These are phyloP conservation scores for Plasmodium gaboni DNA, from an alignment of 169 alveolate species.

Conservation along the genomic window DNA sequence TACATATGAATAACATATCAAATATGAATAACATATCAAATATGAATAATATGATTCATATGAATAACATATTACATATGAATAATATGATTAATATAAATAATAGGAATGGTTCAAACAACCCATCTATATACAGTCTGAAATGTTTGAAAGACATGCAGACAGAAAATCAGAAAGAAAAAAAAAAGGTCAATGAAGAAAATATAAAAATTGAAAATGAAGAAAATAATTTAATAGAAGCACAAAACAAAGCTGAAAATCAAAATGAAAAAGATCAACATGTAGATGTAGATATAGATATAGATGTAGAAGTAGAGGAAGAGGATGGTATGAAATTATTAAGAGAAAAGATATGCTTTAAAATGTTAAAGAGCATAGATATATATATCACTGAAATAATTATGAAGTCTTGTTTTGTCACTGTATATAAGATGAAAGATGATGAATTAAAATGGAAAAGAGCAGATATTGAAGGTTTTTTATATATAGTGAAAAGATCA, in stretches of 20 bases:
- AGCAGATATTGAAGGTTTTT: conserved; percentile 84
- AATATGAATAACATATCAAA: background rate
- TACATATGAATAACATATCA: background rate
- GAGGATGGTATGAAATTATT: conserved; percentile 45
- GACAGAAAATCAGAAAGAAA: background rate
- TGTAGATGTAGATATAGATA: background rate
- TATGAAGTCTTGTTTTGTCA: conserved; percentile 83
- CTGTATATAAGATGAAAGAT: conserved; percentile 80
- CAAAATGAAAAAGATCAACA: conserved; percentile 8
- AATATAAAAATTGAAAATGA: background rate
- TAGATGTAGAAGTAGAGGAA: conserved; percentile 4
- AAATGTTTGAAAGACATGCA: background rate
- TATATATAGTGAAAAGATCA: conserved; percentile 77
- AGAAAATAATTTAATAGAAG: background rate
- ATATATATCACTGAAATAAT: conserved; percentile 74
- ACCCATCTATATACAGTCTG: background rate
- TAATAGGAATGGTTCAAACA: background rate
- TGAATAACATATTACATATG: background rate
- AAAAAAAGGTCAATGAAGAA: background rate
- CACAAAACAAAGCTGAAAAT: background rate
- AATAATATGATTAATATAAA: background rate
- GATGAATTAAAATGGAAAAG: conserved; percentile 81
- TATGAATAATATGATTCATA: no score
- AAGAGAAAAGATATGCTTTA: conserved; percentile 79
- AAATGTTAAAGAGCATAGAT: conserved; percentile 79